Evolutionary conservation across 2,329 filamentous ascomycete species (phyloP).

Genomic region (Clathrospora elynae): DNA sequence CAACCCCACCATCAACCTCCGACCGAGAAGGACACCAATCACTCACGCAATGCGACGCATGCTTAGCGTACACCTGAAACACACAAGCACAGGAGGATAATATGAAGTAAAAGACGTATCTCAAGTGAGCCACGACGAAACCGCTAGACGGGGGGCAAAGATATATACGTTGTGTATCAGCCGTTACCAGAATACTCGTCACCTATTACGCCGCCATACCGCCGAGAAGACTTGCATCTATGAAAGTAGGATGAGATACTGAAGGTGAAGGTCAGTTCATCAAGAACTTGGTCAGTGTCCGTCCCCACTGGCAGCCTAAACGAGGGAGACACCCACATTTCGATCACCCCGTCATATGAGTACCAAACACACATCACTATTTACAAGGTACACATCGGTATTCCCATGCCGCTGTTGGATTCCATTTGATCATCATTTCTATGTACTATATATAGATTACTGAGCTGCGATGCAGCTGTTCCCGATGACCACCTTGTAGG

Average conservation of each 20-base stretch:
- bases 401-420: constrained; percentile 7
- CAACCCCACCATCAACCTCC: constrained; percentile 32
- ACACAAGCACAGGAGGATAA: constrained; percentile 28
- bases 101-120: constrained; percentile 10
- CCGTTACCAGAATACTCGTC: constrained; percentile 18
- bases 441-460: constrained; percentile 44
- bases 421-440: constrained; percentile 18
- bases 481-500: constrained; percentile 6
- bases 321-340: too few species aligned
- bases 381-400: constrained; percentile 13
- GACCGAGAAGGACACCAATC: constrained; percentile 27
- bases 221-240: constrained; percentile 4
- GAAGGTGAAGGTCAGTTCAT: not conserved
- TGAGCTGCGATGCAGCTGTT: constrained; percentile 19
- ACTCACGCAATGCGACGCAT: constrained; percentile 18
- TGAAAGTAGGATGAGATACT: not conserved
- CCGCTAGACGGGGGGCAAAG: constrained; percentile 3
- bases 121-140: constrained; percentile 11
- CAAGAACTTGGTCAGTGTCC: constrained; percentile 9
- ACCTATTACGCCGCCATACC: not conserved
- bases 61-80: constrained; percentile 30
- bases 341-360: too few species aligned
- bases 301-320: too few species aligned
- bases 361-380: constrained; percentile 17
- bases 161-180: constrained; percentile 13